Conservation (phyloP, 441 rosid species). For the Corymbia citriodora region DNA sequence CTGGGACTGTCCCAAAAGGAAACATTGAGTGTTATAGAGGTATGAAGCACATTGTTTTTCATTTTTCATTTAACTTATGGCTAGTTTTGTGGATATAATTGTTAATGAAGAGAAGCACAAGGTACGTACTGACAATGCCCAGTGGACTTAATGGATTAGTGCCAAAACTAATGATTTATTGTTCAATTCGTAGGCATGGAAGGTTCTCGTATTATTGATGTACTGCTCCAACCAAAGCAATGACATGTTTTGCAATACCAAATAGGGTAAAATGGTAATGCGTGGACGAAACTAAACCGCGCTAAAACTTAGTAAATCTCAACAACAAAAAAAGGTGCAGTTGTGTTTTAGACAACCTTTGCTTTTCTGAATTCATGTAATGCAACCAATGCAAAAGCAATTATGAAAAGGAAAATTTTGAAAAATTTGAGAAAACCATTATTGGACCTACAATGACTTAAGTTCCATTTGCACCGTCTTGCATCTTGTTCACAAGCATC, state of each 20-base stretch:
- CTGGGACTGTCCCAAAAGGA: slow-evolving; percentile 68
- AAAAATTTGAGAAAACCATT: neutral
- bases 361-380: neutral
- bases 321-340: neutral
- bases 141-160: neutral
- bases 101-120: neutral
- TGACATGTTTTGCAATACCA: neutral
- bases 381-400: neutral
- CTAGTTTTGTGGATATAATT: neutral
- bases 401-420: neutral
- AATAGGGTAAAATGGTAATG: neutral
- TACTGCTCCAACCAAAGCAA: neutral
- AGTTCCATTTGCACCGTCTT: neutral
- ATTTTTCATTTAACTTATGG: neutral
- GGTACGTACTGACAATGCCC: too few species aligned
- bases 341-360: neutral
- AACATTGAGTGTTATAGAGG: neutral
- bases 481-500: neutral
- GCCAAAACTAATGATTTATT: neutral
- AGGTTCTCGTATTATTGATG: neutral
- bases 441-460: neutral
- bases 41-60: neutral
- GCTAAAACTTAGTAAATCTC: neutral
- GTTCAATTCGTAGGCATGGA: neutral
- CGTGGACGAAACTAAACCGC: neutral